Evolutionary conservation across 768 basidiomycete species (phyloP).

Genomic region (Podaxis sp.): DNA sequence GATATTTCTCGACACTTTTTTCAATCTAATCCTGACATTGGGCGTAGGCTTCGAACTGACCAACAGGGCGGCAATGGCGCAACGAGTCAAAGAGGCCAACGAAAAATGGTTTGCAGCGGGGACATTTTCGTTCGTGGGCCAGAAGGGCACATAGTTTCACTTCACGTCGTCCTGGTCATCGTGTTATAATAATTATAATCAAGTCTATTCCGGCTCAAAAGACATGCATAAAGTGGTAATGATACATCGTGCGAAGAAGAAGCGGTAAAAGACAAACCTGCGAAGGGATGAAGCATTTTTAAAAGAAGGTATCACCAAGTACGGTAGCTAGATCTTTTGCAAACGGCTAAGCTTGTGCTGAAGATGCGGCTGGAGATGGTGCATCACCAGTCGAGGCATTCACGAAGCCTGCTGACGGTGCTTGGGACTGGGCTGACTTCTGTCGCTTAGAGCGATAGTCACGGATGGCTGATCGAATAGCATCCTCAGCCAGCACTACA

Average conservation of each 20-base stretch:
- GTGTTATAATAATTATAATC: neutral
- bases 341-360: conserved; percentile 6
- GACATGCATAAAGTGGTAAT: conserved; percentile 6
- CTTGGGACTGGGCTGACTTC: conserved; percentile 36
- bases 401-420: conserved; percentile 59
- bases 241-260: conserved; percentile 12
- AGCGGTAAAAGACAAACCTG: neutral
- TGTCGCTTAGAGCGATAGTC: conserved; percentile 88
- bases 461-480: conserved; percentile 96
- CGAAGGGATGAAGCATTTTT: neutral
- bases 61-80: conserved; percentile 83
- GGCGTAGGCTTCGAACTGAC: conserved; percentile 83
- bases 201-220: neutral
- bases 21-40: conserved; percentile 12
- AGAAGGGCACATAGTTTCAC: conserved; percentile 35
- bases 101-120: conserved; percentile 94
- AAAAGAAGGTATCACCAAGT: neutral
- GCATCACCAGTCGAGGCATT: conserved; percentile 53
- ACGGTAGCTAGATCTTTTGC: neutral
- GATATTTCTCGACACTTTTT: conserved; percentile 18
- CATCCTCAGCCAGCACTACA: conserved; percentile 94
- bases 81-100: conserved; percentile 92
- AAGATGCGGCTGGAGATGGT: conserved; percentile 26
- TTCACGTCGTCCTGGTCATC: conserved; percentile 3
- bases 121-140: conserved; percentile 75